Evolutionary conservation across 306 rosid species (phyloP).

Genomic region (Sesbania bispinosa): DNA sequence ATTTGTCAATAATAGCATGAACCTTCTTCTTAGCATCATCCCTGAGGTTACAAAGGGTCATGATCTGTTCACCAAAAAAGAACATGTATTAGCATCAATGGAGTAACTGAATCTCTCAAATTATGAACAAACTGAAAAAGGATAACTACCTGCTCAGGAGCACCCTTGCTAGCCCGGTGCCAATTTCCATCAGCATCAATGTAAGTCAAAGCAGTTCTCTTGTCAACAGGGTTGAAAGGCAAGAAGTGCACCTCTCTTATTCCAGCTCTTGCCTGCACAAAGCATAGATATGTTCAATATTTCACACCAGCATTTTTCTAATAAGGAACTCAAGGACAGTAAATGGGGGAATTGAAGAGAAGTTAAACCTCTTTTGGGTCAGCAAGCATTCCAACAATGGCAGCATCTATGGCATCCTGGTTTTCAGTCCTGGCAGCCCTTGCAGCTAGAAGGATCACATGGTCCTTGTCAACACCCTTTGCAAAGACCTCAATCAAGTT

Average conservation of each 20-base stretch:
- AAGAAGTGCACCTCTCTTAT: constrained; percentile 84
- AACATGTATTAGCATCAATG: constrained; percentile 15
- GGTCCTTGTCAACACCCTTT: constrained; percentile 86
- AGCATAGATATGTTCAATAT: neutral
- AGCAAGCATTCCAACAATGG: constrained; percentile 98
- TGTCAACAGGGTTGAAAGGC: constrained; percentile 93
- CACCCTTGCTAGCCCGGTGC: constrained; percentile 98
- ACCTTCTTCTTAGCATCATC: constrained; percentile 83
- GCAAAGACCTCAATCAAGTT: constrained; percentile 82
- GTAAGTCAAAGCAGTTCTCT: constrained; percentile 98
- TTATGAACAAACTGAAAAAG: neutral
- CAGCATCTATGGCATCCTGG: constrained; percentile 98
- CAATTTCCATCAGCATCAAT: constrained; percentile 67
- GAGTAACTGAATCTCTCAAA: neutral
- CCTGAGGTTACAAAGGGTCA: constrained; percentile 64
- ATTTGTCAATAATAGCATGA: constrained; percentile 74
- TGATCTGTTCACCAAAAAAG: constrained; percentile 49
- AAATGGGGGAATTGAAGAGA: neutral
- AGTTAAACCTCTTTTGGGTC: constrained; percentile 87
- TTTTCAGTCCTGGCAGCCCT: constrained; percentile 91
- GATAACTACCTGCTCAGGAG: constrained; percentile 99
- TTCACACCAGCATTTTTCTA: neutral
- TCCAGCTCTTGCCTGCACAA: constrained; percentile 90
- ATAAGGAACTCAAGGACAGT: neutral
- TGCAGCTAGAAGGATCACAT: constrained; percentile 81